These are phyloP conservation scores for Aphanocladium album DNA, from an alignment of 2,329 filamentous ascomycete species.

Conservation along the genomic window DNA sequence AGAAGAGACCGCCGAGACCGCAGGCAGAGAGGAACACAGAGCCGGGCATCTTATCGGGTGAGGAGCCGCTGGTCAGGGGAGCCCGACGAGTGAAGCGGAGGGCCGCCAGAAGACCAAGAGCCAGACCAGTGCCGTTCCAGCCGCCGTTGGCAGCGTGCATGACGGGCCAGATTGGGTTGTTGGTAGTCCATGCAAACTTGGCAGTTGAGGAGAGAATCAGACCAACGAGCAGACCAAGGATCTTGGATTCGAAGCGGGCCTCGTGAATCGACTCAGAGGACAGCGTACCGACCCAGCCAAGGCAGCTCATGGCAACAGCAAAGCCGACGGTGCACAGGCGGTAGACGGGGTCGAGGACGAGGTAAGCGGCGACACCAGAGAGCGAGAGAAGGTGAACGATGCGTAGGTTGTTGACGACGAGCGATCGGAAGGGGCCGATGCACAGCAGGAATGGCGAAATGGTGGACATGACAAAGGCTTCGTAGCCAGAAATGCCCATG, in stretches of 20 bases:
- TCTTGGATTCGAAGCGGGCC: constrained; percentile 71
- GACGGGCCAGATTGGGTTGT: constrained; percentile 95
- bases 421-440: constrained; percentile 61
- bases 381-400: constrained; percentile 72
- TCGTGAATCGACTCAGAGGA: constrained; percentile 72
- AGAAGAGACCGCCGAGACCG: constrained; percentile 78
- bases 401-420: constrained; percentile 65
- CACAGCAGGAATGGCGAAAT: constrained; percentile 75
- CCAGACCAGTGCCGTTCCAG: constrained; percentile 79
- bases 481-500: constrained; percentile 98
- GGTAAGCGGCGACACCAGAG: constrained; percentile 72
- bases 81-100: constrained; percentile 68
- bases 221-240: constrained; percentile 75
- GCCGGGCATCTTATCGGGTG: constrained; percentile 44
- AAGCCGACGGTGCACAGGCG: constrained; percentile 80
- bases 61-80: constrained; percentile 39
- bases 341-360: constrained; percentile 63
- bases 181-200: constrained; percentile 91
- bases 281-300: constrained; percentile 80
- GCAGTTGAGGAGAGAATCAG: constrained; percentile 79
- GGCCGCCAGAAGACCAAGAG: constrained; percentile 69
- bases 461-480: constrained; percentile 80
- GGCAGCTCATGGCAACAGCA: constrained; percentile 71
- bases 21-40: constrained; percentile 68
- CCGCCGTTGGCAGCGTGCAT: constrained; percentile 88